Percentiles rank a stretch among this genome's conserved stretches.
Evolutionary conservation across 192 early-diverging fungal species (phyloP).

Genomic region (Coemansia sp.): DNA sequence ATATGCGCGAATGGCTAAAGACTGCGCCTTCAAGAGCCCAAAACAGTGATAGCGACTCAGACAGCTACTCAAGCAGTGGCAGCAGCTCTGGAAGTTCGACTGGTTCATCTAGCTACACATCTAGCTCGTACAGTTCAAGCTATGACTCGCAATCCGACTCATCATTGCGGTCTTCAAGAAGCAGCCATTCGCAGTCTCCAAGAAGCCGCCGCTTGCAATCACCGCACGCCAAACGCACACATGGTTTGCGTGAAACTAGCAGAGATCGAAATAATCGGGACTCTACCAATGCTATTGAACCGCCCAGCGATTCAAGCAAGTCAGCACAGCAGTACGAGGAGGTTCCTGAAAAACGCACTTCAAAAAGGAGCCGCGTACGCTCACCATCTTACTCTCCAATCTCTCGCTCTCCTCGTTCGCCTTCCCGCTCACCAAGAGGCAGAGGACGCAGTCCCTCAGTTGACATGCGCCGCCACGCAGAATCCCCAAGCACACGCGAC

Average conservation of each 20-base stretch:
- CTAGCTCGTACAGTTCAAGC: slow-evolving; percentile 13
- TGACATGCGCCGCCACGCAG: neutral
- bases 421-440: slow-evolving; percentile 1
- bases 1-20: slow-evolving; percentile 84
- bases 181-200: slow-evolving; percentile 2
- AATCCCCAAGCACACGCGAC: slow-evolving; percentile 1
- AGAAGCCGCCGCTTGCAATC: neutral
- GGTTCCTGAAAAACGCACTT: neutral
- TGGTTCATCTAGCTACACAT: slow-evolving; percentile 12
- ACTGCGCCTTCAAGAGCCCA: slow-evolving; percentile 42
- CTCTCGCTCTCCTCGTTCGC: slow-evolving; percentile 7
- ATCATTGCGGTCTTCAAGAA: slow-evolving; percentile 8
- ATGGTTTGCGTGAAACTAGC: too few species aligned
- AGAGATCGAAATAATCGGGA: too few species aligned
- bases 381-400: slow-evolving; percentile 43
- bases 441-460: neutral
- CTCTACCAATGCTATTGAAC: too few species aligned
- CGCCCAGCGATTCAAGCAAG: too few species aligned
- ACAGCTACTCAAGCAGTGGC: slow-evolving; percentile 15
- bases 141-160: slow-evolving; percentile 2
- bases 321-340: too few species aligned
- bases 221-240: too few species aligned
- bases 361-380: slow-evolving; percentile 16
- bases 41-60: slow-evolving; percentile 22
- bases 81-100: slow-evolving; percentile 21